Percentiles rank a stretch among this genome's conserved stretches.
These are phyloP conservation scores for Hansenula sp. DNA, from an alignment of 1,139 yeast genomes.

Conservation along the genomic window DNA sequence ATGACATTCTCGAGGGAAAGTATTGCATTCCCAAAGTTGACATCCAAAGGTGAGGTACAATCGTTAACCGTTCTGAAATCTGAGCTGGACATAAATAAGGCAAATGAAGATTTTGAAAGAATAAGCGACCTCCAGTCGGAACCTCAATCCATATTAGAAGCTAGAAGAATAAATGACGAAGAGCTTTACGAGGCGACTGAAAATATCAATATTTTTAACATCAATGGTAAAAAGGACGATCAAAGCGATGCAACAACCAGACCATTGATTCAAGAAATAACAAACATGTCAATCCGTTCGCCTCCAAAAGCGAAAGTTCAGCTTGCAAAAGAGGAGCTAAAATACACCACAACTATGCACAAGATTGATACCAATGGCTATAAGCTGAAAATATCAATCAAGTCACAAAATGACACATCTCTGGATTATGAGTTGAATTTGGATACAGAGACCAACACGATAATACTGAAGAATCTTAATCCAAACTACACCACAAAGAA, in stretches of 20 bases:
- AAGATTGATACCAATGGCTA: constrained; percentile 17
- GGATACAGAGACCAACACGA: constrained; percentile 14
- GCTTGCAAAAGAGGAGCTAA: constrained; percentile 7
- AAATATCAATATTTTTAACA: constrained; percentile 12
- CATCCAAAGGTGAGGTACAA: constrained; percentile 47
- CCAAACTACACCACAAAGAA: constrained; percentile 8
- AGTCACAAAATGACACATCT: constrained; percentile 20
- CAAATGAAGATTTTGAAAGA: constrained; percentile 11
- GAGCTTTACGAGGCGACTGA: constrained; percentile 3
- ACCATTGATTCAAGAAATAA: constrained; percentile 24
- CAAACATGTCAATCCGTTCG: constrained; percentile 16
- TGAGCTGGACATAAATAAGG: constrained; percentile 12
- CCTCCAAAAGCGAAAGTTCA: not conserved
- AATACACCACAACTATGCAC: constrained; percentile 15
- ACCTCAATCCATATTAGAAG: constrained; percentile 17
- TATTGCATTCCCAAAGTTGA: constrained; percentile 54
- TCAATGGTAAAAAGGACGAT: not conserved
- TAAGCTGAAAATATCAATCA: constrained; percentile 19
- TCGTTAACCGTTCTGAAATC: constrained; percentile 12
- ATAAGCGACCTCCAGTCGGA: constrained; percentile 8
- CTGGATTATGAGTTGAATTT: constrained; percentile 22
- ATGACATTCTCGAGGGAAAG: constrained; percentile 37
- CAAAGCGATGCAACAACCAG: constrained; percentile 1
- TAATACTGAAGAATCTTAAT: constrained; percentile 18
- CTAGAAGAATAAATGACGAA: constrained; percentile 16